phyloP scores from a whole-genome alignment of 257 asterid species.

The Petunia axillaris region DNA sequence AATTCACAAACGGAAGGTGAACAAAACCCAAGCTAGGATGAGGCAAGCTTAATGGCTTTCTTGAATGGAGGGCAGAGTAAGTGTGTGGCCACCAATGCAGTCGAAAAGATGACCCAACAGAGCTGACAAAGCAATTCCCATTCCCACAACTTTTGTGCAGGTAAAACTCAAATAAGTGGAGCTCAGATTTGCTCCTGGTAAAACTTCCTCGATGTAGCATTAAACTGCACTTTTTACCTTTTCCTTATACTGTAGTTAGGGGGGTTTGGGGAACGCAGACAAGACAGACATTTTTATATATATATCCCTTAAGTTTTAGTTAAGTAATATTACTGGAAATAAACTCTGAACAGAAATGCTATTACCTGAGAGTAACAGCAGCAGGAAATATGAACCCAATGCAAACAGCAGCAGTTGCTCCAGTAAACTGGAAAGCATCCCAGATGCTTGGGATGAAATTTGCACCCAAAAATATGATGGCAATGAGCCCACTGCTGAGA shows the following conservation, averaged over 20 bases:
- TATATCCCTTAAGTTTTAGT: constrained; percentile 1
- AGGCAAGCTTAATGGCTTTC: not conserved
- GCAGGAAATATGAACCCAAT: constrained; percentile 88
- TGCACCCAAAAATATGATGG: constrained; percentile 67
- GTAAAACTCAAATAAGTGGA: not conserved
- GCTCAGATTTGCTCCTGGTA: no score
- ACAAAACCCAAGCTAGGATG: not conserved
- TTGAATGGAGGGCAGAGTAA: not conserved
- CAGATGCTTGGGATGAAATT: constrained; percentile 92
- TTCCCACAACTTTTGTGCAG: not conserved
- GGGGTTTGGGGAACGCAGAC: not conserved
- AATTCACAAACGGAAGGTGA: not conserved
- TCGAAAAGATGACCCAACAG: not conserved
- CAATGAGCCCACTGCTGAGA: constrained; percentile 62
- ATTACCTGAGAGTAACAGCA: constrained; percentile 63
- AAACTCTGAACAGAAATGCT: not conserved
- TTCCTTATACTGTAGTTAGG: not conserved
- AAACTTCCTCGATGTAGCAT: not conserved
- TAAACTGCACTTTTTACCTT: not conserved
- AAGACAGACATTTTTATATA: not conserved
- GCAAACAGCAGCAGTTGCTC: constrained; percentile 89
- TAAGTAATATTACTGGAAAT: not conserved
- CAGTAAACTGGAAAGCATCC: constrained; percentile 96
- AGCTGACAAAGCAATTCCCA: not conserved
- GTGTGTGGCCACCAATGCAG: not conserved